Evolutionary conservation across 2,329 filamentous ascomycete genomes (phyloP).

Genomic region (Xylariaceae sp.): DNA sequence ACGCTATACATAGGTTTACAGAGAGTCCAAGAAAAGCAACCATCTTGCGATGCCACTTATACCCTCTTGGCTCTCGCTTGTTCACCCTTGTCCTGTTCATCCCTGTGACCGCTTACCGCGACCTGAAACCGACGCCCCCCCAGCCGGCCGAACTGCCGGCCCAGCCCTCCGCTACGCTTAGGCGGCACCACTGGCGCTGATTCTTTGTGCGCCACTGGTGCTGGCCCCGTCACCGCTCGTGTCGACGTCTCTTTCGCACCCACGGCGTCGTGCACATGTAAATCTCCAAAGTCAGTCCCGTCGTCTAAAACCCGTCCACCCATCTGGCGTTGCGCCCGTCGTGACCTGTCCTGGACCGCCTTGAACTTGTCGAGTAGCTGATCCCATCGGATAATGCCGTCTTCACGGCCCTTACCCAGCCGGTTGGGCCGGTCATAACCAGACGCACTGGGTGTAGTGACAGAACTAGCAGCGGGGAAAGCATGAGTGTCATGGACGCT

Average conservation of each 20-base stretch:
- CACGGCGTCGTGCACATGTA: slow-evolving; percentile 39
- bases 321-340: slow-evolving; percentile 62
- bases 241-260: slow-evolving; percentile 35
- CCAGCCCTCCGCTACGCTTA: slow-evolving; percentile 61
- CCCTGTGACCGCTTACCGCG: slow-evolving; percentile 52
- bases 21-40: too few relatives aligned
- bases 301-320: slow-evolving; percentile 49
- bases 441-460: slow-evolving; percentile 46
- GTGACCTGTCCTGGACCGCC: slow-evolving; percentile 79
- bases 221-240: slow-evolving; percentile 28
- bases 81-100: slow-evolving; percentile 28
- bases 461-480: slow-evolving; percentile 35
- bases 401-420: slow-evolving; percentile 71
- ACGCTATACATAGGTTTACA: too few relatives aligned
- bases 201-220: slow-evolving; percentile 49
- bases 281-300: slow-evolving; percentile 39
- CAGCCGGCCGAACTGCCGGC: slow-evolving; percentile 65
- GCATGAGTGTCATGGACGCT: slow-evolving; percentile 35
- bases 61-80: background rate
- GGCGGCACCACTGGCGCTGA: slow-evolving; percentile 40
- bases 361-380: slow-evolving; percentile 95
- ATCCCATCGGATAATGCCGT: slow-evolving; percentile 81
- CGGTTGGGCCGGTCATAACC: slow-evolving; percentile 71
- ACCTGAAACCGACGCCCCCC: slow-evolving; percentile 67
- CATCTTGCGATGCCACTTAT: too few relatives aligned